Conservation (phyloP, 495 filamentous ascomycete genomes). For the Neurospora africana region DNA sequence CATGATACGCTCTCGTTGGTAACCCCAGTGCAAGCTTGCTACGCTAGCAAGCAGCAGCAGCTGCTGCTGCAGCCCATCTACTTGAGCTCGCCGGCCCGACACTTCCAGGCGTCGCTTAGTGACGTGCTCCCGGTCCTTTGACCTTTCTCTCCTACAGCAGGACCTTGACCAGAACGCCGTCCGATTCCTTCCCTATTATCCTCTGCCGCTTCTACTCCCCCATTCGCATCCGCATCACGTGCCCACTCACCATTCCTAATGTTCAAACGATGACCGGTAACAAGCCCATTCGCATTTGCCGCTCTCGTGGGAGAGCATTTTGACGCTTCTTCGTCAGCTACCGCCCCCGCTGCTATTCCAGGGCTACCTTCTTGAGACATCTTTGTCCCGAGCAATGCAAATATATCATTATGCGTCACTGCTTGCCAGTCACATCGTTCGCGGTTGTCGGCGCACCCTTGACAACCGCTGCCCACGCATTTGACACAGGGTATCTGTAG, state of each 20-base stretch:
- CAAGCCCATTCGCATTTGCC: not conserved
- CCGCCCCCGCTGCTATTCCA: not conserved
- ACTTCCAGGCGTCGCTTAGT: not conserved
- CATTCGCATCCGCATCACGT: not conserved
- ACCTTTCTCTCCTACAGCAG: not conserved
- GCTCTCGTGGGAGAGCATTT: not conserved
- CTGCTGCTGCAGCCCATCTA: not conserved
- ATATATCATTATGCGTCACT: constrained; percentile 49
- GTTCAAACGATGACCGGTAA: not conserved
- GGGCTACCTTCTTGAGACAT: not conserved
- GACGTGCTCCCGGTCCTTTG: not conserved
- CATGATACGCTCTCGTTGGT: not conserved
- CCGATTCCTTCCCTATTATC: not conserved
- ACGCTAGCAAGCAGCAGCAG: not conserved
- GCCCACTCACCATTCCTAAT: not conserved
- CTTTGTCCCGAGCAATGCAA: not conserved
- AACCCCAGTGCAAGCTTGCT: not conserved
- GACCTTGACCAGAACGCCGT: not conserved
- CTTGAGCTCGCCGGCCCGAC: not conserved
- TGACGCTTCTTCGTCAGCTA: not conserved
- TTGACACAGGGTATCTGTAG: constrained; percentile 74
- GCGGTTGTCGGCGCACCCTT: constrained; percentile 81
- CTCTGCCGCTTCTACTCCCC: not conserved
- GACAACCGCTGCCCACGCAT: constrained; percentile 65
- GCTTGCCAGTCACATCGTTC: constrained; percentile 76